Evolutionary conservation across 306 rosid species (phyloP), one percentile per base, ranked within the genome.

Genomic region (Medicago arabica): DNA sequence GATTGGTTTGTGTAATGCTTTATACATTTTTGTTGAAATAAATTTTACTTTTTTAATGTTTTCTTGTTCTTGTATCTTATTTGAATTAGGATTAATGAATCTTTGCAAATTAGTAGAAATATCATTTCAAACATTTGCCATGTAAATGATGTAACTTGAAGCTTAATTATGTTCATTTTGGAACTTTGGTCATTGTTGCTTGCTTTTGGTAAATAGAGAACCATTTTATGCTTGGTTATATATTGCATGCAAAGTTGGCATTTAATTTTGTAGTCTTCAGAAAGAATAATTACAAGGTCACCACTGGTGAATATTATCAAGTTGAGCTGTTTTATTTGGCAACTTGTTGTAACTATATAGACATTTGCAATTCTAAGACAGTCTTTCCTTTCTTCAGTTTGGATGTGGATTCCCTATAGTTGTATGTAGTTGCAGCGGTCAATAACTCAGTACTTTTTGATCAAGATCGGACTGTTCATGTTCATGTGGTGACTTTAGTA

Each of bases 321-420:
- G 25, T 31, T 74, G 31, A 72, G 41, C 23, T 57, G 50, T 41
- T 58, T 40, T 57, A 69, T 55, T 75, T 57, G 57, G 41, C 36
- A 72, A 71, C 47, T 16, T 17, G 77, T 46, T 60, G 58, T 15
- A 19, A 70, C 36, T 58, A 9, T 41, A 63, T 9, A 9, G 18
- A 57, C 49, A 6, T 46, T n/a, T 58, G 9, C 69, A 17, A 13
- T 47, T 67, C 25, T 9, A 78, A 61, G 43, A 67, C 53, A 60
- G 34, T 57, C 2, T 25, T 57, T 76, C 34, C 36, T 49, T 21
- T 31, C 50, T 19, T 39, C 6, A 7, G 5, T 61, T 31, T 7
- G 18, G 66, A 25, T 21, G 9, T 58, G 36, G 39, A 59, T 17
- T 53, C 23, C 6, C 13, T 17, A 53, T 53, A 17, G 57, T 1